Conservation (phyloP, 176 grass and related monocot species). For the Hordeum marinum region DNA sequence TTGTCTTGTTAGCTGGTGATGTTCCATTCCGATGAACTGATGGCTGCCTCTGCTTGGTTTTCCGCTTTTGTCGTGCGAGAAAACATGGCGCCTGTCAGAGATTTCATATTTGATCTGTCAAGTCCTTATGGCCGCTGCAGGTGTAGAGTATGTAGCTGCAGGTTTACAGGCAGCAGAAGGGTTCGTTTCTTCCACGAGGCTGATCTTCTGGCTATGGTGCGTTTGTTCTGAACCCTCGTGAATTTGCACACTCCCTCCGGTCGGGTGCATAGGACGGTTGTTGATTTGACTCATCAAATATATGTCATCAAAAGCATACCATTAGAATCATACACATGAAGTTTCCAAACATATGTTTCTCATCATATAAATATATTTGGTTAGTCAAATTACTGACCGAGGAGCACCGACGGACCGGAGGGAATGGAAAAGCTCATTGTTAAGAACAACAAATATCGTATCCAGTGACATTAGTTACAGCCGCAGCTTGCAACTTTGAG, state of each 20-base stretch:
- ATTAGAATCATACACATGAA: no score
- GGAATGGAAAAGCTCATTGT: neutral
- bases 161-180: neutral
- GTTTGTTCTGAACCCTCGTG: neutral
- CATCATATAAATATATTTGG: no score
- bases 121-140: neutral
- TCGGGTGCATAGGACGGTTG: no score
- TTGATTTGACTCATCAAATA: no score
- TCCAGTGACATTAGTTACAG: neutral
- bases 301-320: no score
- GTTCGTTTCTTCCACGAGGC: neutral
- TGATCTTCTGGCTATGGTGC: neutral
- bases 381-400: no score
- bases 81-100: neutral
- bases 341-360: no score
- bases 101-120: neutral
- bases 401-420: no score
- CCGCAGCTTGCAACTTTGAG: neutral
- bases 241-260: neutral
- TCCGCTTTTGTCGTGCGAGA: neutral
- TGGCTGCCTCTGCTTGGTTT: neutral
- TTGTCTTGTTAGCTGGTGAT: neutral
- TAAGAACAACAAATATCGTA: neutral
- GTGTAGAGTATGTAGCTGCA: neutral
- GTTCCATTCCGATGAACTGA: neutral